Evolutionary conservation across 73 alveolate species (phyloP).

Genomic region (Uronychia setigera): DNA sequence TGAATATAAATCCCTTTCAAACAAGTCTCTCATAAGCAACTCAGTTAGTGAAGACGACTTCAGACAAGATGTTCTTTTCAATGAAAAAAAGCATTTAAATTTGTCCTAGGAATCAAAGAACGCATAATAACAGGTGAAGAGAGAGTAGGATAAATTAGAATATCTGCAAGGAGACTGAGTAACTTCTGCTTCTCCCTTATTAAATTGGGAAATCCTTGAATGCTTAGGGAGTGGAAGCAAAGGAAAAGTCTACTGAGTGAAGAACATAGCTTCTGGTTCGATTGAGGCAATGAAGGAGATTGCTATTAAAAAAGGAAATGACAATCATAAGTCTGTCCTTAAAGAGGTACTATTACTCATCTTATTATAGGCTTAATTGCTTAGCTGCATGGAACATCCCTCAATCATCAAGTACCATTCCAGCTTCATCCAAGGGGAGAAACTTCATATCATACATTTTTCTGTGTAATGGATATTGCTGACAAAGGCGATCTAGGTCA

Average conservation of each 20-base stretch:
- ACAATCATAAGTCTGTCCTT: background rate
- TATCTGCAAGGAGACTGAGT: too few relatives aligned
- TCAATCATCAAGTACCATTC: background rate
- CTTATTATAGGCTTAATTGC: background rate
- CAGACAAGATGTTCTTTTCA: too few relatives aligned
- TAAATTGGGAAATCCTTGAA: background rate
- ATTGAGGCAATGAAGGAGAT: background rate
- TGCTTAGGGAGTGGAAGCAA: background rate
- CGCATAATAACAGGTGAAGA: too few relatives aligned
- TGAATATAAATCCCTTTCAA: too few relatives aligned
- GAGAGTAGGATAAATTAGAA: too few relatives aligned
- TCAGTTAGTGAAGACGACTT: too few relatives aligned
- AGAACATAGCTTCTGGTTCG: background rate
- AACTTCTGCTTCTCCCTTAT: background rate
- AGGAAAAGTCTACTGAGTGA: background rate
- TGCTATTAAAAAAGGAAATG: background rate
- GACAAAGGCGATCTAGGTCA: background rate
- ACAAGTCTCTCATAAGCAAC: too few relatives aligned
- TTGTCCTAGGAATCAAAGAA: too few relatives aligned
- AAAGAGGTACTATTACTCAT: background rate
- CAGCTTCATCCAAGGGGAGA: background rate
- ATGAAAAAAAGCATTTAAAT: too few relatives aligned
- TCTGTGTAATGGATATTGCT: background rate
- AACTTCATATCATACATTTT: background rate
- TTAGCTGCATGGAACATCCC: background rate